A percentile compares a stretch with the other conserved stretches of the same genome.
Evolutionary conservation across 1,284 basidiomycete genomes (phyloP).

Genomic region (Mixia osmundae): DNA sequence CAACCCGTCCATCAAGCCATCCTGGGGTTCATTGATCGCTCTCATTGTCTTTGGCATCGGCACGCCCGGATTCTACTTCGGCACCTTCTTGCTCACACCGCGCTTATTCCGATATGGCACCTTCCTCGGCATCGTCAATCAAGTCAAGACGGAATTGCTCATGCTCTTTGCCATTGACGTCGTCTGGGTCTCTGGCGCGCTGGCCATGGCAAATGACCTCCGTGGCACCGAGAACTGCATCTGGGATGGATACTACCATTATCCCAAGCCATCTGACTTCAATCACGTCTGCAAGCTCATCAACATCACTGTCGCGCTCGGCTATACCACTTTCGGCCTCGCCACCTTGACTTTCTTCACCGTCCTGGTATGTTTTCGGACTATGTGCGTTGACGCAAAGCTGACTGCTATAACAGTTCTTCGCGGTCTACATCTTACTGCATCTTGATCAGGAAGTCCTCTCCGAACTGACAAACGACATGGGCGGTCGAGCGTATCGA

Average conservation of each 20-base stretch:
- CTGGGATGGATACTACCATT: slow-evolving; percentile 23
- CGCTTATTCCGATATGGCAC: slow-evolving; percentile 20
- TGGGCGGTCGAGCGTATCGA: no score
- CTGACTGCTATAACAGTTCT: no score
- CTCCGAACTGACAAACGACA: no score
- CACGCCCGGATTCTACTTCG: slow-evolving; percentile 22
- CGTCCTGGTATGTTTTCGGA: no score
- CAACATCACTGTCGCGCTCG: slow-evolving; percentile 20
- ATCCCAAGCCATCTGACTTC: slow-evolving; percentile 21
- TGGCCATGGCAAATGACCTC: slow-evolving; percentile 21
- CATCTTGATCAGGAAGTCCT: no score
- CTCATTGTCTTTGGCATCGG: slow-evolving; percentile 21
- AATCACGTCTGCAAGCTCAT: slow-evolving; percentile 21
- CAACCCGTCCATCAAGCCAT: slow-evolving; percentile 21
- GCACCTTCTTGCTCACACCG: slow-evolving; percentile 20
- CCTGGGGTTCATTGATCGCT: slow-evolving; percentile 24
- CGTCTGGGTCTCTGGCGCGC: slow-evolving; percentile 22
- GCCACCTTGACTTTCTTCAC: slow-evolving; percentile 10
- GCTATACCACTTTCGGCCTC: slow-evolving; percentile 22
- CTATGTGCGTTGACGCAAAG: no score
- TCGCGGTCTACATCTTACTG: no score
- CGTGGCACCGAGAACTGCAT: slow-evolving; percentile 22
- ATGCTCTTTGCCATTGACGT: slow-evolving; percentile 21
- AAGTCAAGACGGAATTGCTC: slow-evolving; percentile 21
- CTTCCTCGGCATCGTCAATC: slow-evolving; percentile 20